Evolutionary conservation across 1,139 yeast genomes (phyloP).

Genomic region (Yamadazyma siamensis): DNA sequence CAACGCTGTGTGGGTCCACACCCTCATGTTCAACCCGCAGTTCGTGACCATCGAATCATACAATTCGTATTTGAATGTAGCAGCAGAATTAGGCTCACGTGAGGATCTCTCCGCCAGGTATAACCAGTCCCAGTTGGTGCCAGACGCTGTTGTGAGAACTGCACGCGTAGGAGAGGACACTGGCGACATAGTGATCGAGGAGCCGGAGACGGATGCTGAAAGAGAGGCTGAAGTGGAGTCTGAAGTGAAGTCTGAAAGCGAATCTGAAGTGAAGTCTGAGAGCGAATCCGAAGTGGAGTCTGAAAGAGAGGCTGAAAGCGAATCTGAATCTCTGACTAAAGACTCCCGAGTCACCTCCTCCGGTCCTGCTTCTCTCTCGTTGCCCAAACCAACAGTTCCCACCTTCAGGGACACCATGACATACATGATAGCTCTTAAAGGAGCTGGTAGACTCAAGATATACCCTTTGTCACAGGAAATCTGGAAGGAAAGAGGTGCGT

Average conservation of each 20-base stretch:
- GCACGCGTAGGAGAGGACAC: constrained; percentile 7
- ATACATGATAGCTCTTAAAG: constrained; percentile 63
- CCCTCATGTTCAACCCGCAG: constrained; percentile 38
- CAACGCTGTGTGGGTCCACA: constrained; percentile 68
- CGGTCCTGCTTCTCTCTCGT: constrained; percentile 4
- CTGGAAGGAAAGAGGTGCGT: constrained; percentile 78
- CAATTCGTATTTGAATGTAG: constrained; percentile 53
- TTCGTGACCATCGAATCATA: constrained; percentile 42
- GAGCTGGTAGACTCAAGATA: constrained; percentile 56
- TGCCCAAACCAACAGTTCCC: constrained; percentile 22
- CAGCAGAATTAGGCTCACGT: constrained; percentile 44
- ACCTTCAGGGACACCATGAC: constrained; percentile 43
- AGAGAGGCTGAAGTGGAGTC: constrained; percentile 5
- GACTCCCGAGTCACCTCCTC: constrained; percentile 24
- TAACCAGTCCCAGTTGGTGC: constrained; percentile 14
- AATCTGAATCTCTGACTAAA: constrained; percentile 8
- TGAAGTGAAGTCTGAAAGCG: constrained; percentile 4
- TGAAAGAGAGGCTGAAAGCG: constrained; percentile 4
- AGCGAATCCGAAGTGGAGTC: constrained; percentile 5
- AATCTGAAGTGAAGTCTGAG: constrained; percentile 5
- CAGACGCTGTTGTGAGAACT: constrained; percentile 19
- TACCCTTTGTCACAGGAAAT: constrained; percentile 57
- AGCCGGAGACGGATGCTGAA: constrained; percentile 6
- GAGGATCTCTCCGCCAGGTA: constrained; percentile 52
- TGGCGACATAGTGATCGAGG: constrained; percentile 4